Percentiles rank a stretch among this genome's conserved stretches.
Evolutionary conservation across 116 monocot genomes (phyloP).

Genomic region (Iris pallida): DNA sequence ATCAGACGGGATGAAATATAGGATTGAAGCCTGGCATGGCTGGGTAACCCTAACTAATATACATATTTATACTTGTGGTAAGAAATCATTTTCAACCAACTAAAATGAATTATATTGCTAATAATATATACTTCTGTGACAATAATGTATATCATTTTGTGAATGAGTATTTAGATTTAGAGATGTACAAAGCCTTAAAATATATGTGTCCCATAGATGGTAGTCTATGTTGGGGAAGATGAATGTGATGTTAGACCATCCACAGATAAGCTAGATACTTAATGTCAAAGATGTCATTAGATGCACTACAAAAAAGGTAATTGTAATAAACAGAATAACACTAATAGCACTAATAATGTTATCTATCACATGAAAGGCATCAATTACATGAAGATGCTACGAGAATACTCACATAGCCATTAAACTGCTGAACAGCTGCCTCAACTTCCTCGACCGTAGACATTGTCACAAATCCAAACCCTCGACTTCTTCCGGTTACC

Average conservation of each 20-base stretch:
- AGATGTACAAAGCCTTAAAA: not conserved
- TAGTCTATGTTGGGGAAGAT: too few relatives aligned
- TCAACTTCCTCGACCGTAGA: slow-evolving; percentile 53
- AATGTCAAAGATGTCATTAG: not conserved
- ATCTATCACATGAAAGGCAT: not conserved
- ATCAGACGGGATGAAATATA: too few relatives aligned
- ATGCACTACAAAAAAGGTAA: not conserved
- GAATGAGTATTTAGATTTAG: not conserved
- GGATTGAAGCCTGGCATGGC: too few relatives aligned
- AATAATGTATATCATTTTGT: not conserved
- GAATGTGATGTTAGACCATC: not conserved
- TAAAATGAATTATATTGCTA: not conserved
- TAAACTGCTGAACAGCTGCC: slow-evolving; percentile 48
- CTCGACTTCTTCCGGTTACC: slow-evolving; percentile 67
- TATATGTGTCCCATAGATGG: too few relatives aligned
- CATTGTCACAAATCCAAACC: slow-evolving; percentile 85
- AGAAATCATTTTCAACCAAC: too few relatives aligned
- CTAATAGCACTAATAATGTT: not conserved
- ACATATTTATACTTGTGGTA: too few relatives aligned
- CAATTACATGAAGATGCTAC: not conserved
- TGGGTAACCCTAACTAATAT: too few relatives aligned
- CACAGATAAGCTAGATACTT: not conserved
- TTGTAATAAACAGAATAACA: not conserved
- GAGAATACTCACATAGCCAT: slow-evolving; percentile 58
- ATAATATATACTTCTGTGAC: not conserved